These are phyloP conservation scores for Xylariaceae sp. DNA, from an alignment of 2,329 filamentous ascomycete species.

Conservation along the genomic window DNA sequence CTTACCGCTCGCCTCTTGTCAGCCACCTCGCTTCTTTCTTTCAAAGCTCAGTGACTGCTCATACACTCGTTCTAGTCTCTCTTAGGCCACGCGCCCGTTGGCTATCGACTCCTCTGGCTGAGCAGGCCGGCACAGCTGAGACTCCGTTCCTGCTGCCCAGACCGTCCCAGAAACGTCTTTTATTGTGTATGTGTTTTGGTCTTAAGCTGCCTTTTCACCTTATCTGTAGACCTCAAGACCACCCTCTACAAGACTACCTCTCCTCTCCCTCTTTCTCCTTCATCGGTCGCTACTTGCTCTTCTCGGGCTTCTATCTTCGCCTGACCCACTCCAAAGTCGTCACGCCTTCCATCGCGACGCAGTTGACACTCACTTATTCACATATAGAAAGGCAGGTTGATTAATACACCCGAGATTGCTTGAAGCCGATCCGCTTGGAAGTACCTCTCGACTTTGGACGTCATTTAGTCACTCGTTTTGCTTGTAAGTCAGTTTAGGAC, in stretches of 20 bases:
- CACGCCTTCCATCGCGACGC: neutral
- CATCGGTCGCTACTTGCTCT: neutral
- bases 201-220: constrained; percentile 21
- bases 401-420: too few species aligned
- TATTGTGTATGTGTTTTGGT: constrained; percentile 15
- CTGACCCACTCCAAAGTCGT: neutral
- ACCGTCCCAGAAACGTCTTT: constrained; percentile 12
- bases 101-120: constrained; percentile 12
- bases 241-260: constrained; percentile 8
- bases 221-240: constrained; percentile 7
- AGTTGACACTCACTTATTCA: constrained; percentile 20
- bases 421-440: too few species aligned
- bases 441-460: too few species aligned
- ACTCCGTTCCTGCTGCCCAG: constrained; percentile 17
- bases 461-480: constrained; percentile 9
- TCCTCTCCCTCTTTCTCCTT: constrained; percentile 2
- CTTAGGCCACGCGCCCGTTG: constrained; percentile 20
- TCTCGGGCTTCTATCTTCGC: constrained; percentile 4
- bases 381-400: constrained; percentile 9
- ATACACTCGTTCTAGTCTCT: constrained; percentile 8
- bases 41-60: constrained; percentile 2
- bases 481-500: constrained; percentile 3
- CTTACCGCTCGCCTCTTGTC: constrained; percentile 25
- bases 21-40: constrained; percentile 15
- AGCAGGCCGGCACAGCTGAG: constrained; percentile 28